Conservation (phyloP, 768 basidiomycete species). For the Russula earlei region DNA sequence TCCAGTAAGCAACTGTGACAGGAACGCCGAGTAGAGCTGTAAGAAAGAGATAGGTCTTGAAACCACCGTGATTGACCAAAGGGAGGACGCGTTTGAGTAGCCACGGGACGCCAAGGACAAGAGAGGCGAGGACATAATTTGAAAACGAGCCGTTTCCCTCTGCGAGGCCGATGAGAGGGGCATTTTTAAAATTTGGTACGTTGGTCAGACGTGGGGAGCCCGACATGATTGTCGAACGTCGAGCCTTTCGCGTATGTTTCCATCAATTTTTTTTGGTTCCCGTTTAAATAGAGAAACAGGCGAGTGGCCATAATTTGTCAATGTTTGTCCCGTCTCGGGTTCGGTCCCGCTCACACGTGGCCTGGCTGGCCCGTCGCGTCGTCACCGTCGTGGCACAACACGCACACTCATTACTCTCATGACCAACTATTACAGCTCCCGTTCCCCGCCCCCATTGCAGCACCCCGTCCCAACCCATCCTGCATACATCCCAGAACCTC, state of each 20-base stretch:
- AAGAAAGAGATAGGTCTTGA: conserved; percentile 80
- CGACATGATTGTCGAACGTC: background rate
- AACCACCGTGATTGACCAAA: conserved; percentile 72
- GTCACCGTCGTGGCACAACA: too few relatives aligned
- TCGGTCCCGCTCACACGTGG: too few relatives aligned
- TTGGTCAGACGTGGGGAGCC: conserved; percentile 36
- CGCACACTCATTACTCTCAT: background rate
- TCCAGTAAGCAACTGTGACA: conserved; percentile 82
- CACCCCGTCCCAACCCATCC: conserved; percentile 88
- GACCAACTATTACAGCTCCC: conserved; percentile 30
- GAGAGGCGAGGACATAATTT: conserved; percentile 68
- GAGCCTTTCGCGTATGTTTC: background rate
- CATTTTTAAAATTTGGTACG: conserved; percentile 74
- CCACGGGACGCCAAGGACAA: conserved; percentile 75
- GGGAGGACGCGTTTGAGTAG: conserved; percentile 76
- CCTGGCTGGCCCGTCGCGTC: too few relatives aligned
- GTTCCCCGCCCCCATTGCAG: conserved; percentile 71
- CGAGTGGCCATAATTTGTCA: conserved; percentile 1
- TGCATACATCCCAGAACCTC: conserved; percentile 75
- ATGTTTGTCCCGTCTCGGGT: conserved; percentile 2
- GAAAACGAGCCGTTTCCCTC: conserved; percentile 83
- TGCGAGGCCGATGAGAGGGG: conserved; percentile 69
- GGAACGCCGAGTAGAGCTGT: conserved; percentile 67
- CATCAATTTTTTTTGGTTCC: background rate
- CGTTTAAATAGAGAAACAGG: background rate